Evolutionary conservation across 495 filamentous ascomycete species (phyloP).

Genomic region (Lasiosphaeriaceae sp.): DNA sequence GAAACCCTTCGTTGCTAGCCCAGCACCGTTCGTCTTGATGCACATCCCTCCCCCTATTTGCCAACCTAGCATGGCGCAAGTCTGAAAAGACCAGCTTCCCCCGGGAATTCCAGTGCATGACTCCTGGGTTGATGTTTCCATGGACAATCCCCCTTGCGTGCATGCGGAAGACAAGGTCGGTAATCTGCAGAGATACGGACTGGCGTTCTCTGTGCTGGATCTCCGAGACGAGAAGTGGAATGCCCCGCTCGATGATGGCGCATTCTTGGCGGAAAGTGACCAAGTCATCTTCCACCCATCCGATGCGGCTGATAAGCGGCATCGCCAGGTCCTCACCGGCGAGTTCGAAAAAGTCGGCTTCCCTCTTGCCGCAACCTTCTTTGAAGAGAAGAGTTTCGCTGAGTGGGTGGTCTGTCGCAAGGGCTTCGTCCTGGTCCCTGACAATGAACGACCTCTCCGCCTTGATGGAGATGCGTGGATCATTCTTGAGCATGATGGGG

Average conservation of each 20-base stretch:
- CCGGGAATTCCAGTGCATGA: slow-evolving; percentile 1
- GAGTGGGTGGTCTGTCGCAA: neutral
- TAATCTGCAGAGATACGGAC: slow-evolving; percentile 1
- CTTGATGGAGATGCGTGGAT: neutral
- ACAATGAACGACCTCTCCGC: neutral
- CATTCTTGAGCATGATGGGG: slow-evolving; percentile 2
- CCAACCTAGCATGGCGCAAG: neutral
- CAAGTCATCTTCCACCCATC: neutral
- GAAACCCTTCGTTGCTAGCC: slow-evolving; percentile 2
- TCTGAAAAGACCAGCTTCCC: slow-evolving; percentile 3
- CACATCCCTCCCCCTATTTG: neutral
- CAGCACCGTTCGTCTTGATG: neutral
- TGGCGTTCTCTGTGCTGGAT: neutral
- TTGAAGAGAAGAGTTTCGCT: neutral
- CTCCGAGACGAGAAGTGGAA: neutral
- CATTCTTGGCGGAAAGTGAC: slow-evolving; percentile 1
- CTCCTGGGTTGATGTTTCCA: slow-evolving; percentile 3
- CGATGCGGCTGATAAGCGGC: neutral
- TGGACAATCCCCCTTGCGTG: slow-evolving; percentile 7
- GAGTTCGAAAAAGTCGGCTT: slow-evolving; percentile 2
- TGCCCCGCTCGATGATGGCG: slow-evolving; percentile 1
- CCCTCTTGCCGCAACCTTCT: neutral
- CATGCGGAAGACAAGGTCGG: slow-evolving; percentile 4
- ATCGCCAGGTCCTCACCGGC: slow-evolving; percentile 2
- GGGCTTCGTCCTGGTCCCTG: neutral